phyloP scores from a whole-genome alignment of 306 rosid species.

The Argentina anserina region DNA sequence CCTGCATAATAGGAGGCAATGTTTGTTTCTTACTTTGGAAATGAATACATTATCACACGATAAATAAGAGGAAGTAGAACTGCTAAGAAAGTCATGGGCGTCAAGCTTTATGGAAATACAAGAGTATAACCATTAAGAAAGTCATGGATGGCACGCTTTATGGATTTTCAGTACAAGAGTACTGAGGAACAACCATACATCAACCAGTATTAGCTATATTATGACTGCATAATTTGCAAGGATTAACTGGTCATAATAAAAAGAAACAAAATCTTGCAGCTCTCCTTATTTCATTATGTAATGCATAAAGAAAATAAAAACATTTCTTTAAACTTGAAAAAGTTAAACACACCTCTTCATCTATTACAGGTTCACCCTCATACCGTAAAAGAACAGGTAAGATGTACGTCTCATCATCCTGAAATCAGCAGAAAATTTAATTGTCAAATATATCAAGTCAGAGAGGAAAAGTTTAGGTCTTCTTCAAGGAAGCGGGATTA shows the following conservation, averaged over 20 bases:
- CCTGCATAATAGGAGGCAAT: constrained; percentile 57
- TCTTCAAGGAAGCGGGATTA: background rate
- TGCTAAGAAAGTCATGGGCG: background rate
- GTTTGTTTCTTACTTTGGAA: background rate
- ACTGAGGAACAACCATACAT: no score
- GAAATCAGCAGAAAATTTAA: constrained; percentile 39
- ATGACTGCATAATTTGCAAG: constrained; percentile 19
- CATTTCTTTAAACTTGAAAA: constrained; percentile 7
- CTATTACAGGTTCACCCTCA: constrained; percentile 93
- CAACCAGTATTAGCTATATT: no score
- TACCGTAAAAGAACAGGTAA: constrained; percentile 90
- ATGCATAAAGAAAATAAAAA: constrained; percentile 13
- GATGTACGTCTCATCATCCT: constrained; percentile 92
- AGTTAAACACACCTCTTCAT: constrained; percentile 76
- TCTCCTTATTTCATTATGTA: background rate
- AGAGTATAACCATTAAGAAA: background rate
- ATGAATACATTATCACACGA: background rate
- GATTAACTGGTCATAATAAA: constrained; percentile 15
- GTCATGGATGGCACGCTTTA: background rate
- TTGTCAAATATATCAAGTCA: constrained; percentile 19
- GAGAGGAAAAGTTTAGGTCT: background rate
- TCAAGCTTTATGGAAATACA: background rate
- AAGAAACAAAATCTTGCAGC: constrained; percentile 10
- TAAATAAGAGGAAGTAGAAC: background rate
- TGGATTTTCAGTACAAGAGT: background rate